phyloP scores from a whole-genome alignment of 1,284 basidiomycete genomes.

The Ganoderma leucocontextum region DNA sequence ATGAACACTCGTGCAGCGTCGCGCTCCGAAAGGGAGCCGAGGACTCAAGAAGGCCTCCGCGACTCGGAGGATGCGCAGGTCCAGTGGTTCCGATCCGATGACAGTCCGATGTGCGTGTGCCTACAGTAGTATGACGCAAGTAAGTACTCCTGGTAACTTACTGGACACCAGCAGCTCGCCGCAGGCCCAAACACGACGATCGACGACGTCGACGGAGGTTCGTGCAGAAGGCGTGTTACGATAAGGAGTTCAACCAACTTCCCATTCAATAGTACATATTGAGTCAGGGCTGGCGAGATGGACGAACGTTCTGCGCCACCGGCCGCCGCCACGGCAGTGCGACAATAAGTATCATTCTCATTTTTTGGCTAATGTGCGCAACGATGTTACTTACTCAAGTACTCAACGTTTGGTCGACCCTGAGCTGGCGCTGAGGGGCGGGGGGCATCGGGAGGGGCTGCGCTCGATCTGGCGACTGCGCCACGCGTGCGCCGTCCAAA shows the following conservation, averaged over 20 bases:
- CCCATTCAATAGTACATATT: too few species aligned
- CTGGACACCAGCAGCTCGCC: background rate
- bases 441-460: background rate
- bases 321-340: too few species aligned
- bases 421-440: background rate
- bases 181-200: background rate
- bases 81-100: conserved; percentile 1
- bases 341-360: too few species aligned
- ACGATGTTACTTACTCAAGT: too few species aligned
- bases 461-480: conserved; percentile 3
- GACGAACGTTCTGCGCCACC: too few species aligned
- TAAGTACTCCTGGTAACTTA: background rate
- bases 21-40: conserved; percentile 3
- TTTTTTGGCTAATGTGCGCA: too few species aligned
- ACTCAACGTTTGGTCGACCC: background rate
- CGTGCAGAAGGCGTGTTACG: background rate
- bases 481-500: conserved; percentile 1
- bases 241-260: too few species aligned
- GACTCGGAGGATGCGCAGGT: too few species aligned
- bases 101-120: background rate
- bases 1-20: background rate
- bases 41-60: background rate
- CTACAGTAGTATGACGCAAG: background rate
- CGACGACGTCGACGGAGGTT: background rate
- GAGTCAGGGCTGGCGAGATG: too few species aligned